Percentiles rank a stretch among this genome's conserved stretches.
These are phyloP conservation scores for Colletotrichum musicola DNA, from an alignment of 2,329 filamentous ascomycete genomes.

Conservation along the genomic window DNA sequence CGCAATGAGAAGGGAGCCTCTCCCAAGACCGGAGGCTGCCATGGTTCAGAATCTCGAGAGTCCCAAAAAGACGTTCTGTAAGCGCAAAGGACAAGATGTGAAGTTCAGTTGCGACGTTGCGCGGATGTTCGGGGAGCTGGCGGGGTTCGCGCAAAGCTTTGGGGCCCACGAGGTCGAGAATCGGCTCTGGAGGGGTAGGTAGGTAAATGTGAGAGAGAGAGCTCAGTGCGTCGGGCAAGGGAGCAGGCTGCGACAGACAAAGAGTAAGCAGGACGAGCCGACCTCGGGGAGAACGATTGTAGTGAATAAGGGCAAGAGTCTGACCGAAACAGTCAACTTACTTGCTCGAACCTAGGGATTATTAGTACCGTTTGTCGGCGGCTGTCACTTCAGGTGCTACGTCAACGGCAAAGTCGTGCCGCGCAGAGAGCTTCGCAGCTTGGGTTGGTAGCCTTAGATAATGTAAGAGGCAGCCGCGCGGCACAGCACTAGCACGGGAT, in stretches of 20 bases:
- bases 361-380: constrained; percentile 9
- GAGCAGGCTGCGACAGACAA: constrained; percentile 5
- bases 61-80: background rate
- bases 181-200: constrained; percentile 24
- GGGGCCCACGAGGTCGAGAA: constrained; percentile 18
- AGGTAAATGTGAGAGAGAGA: constrained; percentile 1
- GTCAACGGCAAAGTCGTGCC: constrained; percentile 32
- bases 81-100: constrained; percentile 17
- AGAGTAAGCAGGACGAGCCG: constrained; percentile 1
- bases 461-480: background rate
- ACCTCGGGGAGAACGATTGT: background rate
- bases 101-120: constrained; percentile 20
- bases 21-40: constrained; percentile 61
- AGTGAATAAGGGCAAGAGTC: background rate
- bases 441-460: constrained; percentile 32
- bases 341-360: constrained; percentile 1
- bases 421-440: constrained; percentile 28
- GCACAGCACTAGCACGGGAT: constrained; percentile 13
- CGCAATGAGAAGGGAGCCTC: constrained; percentile 65
- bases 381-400: constrained; percentile 17
- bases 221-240: background rate
- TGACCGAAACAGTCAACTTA: background rate
- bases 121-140: constrained; percentile 10
- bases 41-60: constrained; percentile 49
- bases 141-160: constrained; percentile 5